Evolutionary conservation across 371 early-diverging fungal species (phyloP), one percentile per base, ranked within the genome.

Genomic region (Mucor irregularis): DNA sequence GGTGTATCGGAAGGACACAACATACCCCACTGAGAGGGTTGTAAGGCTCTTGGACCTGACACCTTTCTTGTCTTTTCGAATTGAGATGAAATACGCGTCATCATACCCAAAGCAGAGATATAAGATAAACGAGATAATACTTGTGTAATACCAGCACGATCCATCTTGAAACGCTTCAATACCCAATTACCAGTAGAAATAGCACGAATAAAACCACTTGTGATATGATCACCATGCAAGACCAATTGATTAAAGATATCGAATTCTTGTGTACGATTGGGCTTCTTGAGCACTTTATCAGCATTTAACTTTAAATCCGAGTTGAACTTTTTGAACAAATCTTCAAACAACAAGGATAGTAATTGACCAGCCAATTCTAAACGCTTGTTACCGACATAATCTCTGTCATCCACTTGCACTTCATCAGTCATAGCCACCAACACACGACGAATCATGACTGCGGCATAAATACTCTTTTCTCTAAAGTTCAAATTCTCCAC

Each of bases 1-100:
- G 99, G 99, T 4, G 99, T 99, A 75, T 99, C 99, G 0, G 96
- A 92, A 0, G 99, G 97, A 74, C 99, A 99, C 50, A 99, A 66
- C 94, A 99, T 94, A 60, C 99, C 99, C 96, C 97, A 99, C 69
- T 97, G 97, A 5, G 98, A 98, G 11, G 99, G 97, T 76, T 99
- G 99, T 53, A 99, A 77, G 5, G 98, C 83, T 75, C 99, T 84
- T 22, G 99, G 99, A 42, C 99, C 99, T 28, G 94, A 93, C 10
- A 99, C 97, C 71, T 99, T 99, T 68, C 99, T 81, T 7, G 99
- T 99, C 80, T 99, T 99, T 77, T 99, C 99, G 79, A 99, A 99
- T 78, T 99, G 99, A 33, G 95, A 94, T 48, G 86, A 83, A 52
- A 99, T 99, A 65, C 99, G 86, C 8, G 99, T 99, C 92, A 99